Evolutionary conservation across 2,329 filamentous ascomycete genomes (phyloP), one percentile per base, ranked within the genome.

Genomic region (Fusarium proliferatum): DNA sequence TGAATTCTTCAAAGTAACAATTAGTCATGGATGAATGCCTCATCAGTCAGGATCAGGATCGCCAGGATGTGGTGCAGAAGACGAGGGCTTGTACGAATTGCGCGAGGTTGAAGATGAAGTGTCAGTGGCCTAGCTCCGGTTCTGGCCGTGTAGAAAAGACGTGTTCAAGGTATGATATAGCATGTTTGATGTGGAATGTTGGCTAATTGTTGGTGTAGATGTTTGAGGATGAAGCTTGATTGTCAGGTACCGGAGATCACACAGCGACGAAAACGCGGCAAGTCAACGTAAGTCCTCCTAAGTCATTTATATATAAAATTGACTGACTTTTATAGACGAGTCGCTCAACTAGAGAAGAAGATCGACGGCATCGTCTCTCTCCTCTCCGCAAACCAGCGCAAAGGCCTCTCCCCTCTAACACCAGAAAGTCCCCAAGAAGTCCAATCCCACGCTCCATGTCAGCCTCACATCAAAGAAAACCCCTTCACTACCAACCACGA

Each of bases 331-430:
- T 21, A 34, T 16, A 84, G 82, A 11, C 79, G 81, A 16, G 82
- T 84, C 5, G 81, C 80, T 10, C 81, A 82, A 43, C 51, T 84
- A 5, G 82, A 84, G 60, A 78, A 81, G 58, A 84, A 83, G 67
- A 82, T 84, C 36, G 82, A 84, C n/a, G 81, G 81, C 43, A 79
- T 84, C 28, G 80, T 84, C 55, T 82, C 80, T 8, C 77, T 84
- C 9, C 77, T 84, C 13, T 79, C 81, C 9, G 78, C 78, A 19
- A 80, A 74, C 52, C 79, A 80, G 26, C 77, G 78, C 42, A 71
- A 76, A 51, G 73, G 68, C 45, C 70, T 71, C 19, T 69, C 72
- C 7, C 76, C 76, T 12, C 56, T 71, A 45, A 78, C 76, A 28
- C 76, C 76, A n/a, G 76, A 78, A 41, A 78, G 76, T 19, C 74